Base-by-base conservation (phyloP, 2,329 filamentous ascomycete species). In the Hypoxylon sp. region DNA sequence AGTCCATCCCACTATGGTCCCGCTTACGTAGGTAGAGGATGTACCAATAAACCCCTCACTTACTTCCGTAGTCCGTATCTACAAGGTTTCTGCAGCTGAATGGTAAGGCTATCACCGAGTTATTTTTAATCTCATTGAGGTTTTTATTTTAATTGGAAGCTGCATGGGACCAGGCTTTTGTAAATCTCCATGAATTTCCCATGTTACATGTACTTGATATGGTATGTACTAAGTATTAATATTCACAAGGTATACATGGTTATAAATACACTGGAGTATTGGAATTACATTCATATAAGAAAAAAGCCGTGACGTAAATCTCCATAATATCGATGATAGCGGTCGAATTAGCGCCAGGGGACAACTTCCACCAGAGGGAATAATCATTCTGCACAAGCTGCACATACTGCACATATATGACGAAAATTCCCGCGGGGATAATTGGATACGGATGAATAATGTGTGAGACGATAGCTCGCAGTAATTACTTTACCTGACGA, bases 1-100 rank as follows among this genome's bases (percentile, higher is more conserved):
- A 56, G 52, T 56, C 52, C 50, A 50, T 60, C 59, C 56, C 23
- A 48, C 41, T 21, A 52, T 46, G 45, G 50, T 50, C 63, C 66
- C 61, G 58, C 63, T 64, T 67, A 69, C 67, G 67, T 69, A 65
- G 41, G 5, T 25, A 17, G 30, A 38, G 17, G 28, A 64, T 28
- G 60, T 67, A 64, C 53, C 60, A 51, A 62, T 62, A 67, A 69
- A 69, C 63, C 67, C 67, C 67, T 67, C 64, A 67, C 21, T 62
- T 2, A 43, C 52, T 3, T 64, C 67, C 67, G 57, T 55, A 50
- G 45, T 62, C 46, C 63, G 60, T 63, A 58, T 59, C 55, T 60
- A 52, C 48, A 7, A 60, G 34, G 43, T 55, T 32, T 36, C 19
- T 49, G 32, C 9, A 69, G 63, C 56, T 69, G 60, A 52, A 36